Conservation (phyloP, 345 rosid species). For the Toxicodendron radicans region DNA sequence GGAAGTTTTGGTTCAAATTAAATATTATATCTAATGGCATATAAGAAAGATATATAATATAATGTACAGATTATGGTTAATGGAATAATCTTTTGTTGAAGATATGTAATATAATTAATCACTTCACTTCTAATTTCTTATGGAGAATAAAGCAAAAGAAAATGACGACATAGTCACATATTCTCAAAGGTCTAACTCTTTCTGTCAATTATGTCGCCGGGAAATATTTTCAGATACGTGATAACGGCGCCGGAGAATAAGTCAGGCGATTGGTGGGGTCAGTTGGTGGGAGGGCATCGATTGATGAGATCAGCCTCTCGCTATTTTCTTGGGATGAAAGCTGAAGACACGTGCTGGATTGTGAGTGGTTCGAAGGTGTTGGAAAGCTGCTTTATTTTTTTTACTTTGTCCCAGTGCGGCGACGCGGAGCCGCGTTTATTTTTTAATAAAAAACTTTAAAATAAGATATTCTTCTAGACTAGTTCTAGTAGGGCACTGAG, state of each 20-base stretch:
- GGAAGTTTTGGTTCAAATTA: too few species aligned
- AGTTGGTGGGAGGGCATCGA: not conserved
- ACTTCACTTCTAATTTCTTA: not conserved
- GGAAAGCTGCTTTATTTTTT: not conserved
- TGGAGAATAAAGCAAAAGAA: constrained; percentile 20
- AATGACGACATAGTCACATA: constrained; percentile 1
- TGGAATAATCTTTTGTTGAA: constrained; percentile 3
- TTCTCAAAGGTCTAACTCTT: not conserved
- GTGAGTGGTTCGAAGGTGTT: not conserved
- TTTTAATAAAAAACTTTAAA: not conserved
- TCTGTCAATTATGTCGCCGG: not conserved
- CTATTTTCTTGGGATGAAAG: constrained; percentile 14
- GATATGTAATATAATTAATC: not conserved
- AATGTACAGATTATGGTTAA: not conserved
- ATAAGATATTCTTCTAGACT: too few species aligned
- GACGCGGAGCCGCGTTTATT: constrained; percentile 28
- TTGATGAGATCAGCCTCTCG: not conserved
- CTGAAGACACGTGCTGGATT: not conserved
- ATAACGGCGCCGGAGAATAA: not conserved
- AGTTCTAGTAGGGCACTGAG: too few species aligned
- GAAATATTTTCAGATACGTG: not conserved
- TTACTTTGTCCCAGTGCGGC: constrained; percentile 20
- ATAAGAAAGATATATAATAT: not conserved
- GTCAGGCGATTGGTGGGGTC: not conserved
- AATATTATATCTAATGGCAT: too few species aligned